These are phyloP conservation scores for Candida stauntonica DNA, from an alignment of 805 yeast genomes.

Conservation along the genomic window DNA sequence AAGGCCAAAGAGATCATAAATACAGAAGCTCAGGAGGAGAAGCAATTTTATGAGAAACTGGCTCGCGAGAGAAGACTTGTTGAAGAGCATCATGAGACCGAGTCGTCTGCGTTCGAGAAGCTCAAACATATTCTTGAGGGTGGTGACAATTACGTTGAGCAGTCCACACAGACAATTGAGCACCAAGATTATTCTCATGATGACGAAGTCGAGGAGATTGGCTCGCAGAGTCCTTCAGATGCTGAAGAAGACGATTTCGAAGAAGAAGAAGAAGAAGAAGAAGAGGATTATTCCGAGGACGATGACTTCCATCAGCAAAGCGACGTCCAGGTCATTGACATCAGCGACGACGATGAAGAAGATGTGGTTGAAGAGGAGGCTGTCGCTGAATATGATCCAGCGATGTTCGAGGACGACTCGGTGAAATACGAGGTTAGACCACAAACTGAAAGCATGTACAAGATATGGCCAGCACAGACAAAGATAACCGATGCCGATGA, in stretches of 20 bases:
- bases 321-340: slow-evolving; percentile 7
- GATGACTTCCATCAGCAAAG: too few relatives aligned
- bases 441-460: slow-evolving; percentile 13
- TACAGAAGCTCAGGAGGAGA: slow-evolving; percentile 34
- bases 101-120: slow-evolving; percentile 24
- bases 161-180: neutral
- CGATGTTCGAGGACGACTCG: slow-evolving; percentile 9
- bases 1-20: slow-evolving; percentile 31
- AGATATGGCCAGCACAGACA: neutral
- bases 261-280: slow-evolving; percentile 19
- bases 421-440: slow-evolving; percentile 9
- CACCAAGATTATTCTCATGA: slow-evolving; percentile 21
- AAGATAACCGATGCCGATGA: neutral
- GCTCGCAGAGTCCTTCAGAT: slow-evolving; percentile 13
- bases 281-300: slow-evolving; percentile 26
- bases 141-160: neutral
- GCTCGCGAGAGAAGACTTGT: slow-evolving; percentile 27
- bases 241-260: slow-evolving; percentile 10
- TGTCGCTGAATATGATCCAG: slow-evolving; percentile 13
- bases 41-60: slow-evolving; percentile 32
- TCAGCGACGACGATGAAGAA: slow-evolving; percentile 6
- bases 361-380: slow-evolving; percentile 7
- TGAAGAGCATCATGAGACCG: slow-evolving; percentile 22
- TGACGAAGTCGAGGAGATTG: slow-evolving; percentile 25
- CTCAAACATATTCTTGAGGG: slow-evolving; percentile 16